A percentile compares a stretch with the other conserved stretches of the same genome.
Evolutionary conservation across 2,329 filamentous ascomycete species (phyloP).

Genomic region (Fusarium caatingaense): DNA sequence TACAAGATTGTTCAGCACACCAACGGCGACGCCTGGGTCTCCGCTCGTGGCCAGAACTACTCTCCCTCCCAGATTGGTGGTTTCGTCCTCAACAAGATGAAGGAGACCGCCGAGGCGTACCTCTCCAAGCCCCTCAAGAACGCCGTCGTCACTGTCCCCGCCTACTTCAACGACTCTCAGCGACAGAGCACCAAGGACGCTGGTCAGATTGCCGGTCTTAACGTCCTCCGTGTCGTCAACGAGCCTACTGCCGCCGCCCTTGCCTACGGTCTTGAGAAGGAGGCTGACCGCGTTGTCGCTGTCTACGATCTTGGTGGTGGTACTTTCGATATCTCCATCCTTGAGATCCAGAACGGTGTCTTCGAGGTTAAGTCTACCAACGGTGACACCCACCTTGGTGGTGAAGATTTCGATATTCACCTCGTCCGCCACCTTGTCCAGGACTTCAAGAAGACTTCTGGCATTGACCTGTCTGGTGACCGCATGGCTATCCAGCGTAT

Average conservation of each 20-base stretch:
- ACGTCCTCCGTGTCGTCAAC: conserved; percentile 97
- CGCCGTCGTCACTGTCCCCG: conserved; percentile 94
- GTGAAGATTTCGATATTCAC: conserved; percentile 96
- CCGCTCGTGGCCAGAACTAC: conserved; percentile 93
- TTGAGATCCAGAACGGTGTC: conserved; percentile 97
- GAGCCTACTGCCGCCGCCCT: conserved; percentile 96
- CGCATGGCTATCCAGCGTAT: conserved; percentile 99
- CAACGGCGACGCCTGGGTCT: conserved; percentile 97
- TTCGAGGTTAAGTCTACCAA: conserved; percentile 99
- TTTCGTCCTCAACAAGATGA: conserved; percentile 98
- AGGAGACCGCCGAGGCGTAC: conserved; percentile 96
- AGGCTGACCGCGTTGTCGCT: conserved; percentile 87
- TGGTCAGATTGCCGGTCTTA: conserved; percentile 94
- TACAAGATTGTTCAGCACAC: conserved; percentile 98
- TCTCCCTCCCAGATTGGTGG: conserved; percentile 98
- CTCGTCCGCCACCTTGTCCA: conserved; percentile 93
- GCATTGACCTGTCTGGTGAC: conserved; percentile 89
- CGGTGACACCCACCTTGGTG: conserved; percentile 97
- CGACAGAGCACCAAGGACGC: conserved; percentile 98
- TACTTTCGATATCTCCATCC: conserved; percentile 98
- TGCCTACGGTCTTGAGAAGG: conserved; percentile 96
- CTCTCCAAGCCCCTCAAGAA: conserved; percentile 92
- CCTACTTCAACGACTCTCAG: conserved; percentile 99
- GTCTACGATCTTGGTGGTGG: conserved; percentile 98
- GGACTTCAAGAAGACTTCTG: conserved; percentile 96